Evolutionary conservation across 176 grass and related monocot genomes (phyloP).

Genomic region (Carex cristatella): DNA sequence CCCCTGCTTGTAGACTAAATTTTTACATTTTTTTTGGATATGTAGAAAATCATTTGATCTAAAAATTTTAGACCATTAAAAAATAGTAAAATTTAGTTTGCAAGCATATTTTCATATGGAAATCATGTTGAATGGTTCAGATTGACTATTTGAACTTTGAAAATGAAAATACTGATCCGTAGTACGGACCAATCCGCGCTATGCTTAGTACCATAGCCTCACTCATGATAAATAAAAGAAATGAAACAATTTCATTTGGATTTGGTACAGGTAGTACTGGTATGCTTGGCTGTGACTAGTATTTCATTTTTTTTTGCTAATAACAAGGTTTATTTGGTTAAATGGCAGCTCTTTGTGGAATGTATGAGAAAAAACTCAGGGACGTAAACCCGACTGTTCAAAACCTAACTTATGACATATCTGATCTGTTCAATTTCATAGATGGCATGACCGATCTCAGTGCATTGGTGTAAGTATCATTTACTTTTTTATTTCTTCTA

Average conservation of each 20-base stretch:
- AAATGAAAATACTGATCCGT: too few relatives aligned
- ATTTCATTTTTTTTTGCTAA: neutral
- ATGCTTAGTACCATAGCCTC: too few relatives aligned
- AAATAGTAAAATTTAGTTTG: too few relatives aligned
- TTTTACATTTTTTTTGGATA: too few relatives aligned
- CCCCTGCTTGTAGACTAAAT: too few relatives aligned
- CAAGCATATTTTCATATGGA: too few relatives aligned
- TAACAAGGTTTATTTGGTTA: neutral
- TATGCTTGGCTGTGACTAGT: neutral
- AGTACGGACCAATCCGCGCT: too few relatives aligned
- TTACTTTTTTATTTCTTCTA: neutral
- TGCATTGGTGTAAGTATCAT: constrained; percentile 65
- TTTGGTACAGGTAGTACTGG: neutral
- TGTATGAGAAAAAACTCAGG: constrained; percentile 86
- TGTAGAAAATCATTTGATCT: too few relatives aligned
- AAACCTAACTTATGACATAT: constrained; percentile 71
- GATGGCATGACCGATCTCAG: constrained; percentile 66
- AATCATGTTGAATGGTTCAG: too few relatives aligned
- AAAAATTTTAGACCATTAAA: too few relatives aligned
- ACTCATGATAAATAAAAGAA: neutral
- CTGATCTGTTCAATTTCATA: constrained; percentile 71
- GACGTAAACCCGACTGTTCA: constrained; percentile 55
- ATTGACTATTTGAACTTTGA: too few relatives aligned
- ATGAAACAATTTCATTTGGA: neutral
- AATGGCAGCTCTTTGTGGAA: constrained; percentile 58